These are phyloP conservation scores for Coniochaeta hoffmannii DNA, from an alignment of 2,329 filamentous ascomycete species.

Conservation along the genomic window DNA sequence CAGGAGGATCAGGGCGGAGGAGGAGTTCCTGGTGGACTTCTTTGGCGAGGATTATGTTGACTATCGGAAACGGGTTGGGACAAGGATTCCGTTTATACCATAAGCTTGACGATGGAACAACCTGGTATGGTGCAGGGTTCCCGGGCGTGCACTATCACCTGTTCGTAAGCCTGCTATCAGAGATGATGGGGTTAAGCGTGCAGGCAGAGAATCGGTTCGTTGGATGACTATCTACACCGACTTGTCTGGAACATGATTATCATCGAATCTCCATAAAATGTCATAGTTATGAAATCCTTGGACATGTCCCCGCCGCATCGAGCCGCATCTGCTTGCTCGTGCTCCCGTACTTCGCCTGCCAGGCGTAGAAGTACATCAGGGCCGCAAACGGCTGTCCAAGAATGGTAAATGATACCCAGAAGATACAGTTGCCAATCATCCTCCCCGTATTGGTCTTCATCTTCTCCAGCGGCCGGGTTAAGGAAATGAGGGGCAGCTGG, in stretches of 20 bases:
- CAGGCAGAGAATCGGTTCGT: not conserved
- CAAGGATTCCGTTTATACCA: slow-evolving; percentile 72
- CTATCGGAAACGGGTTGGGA: slow-evolving; percentile 64
- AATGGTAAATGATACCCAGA: slow-evolving; percentile 94
- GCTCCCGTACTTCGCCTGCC: slow-evolving; percentile 95
- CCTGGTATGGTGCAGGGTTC: too few species aligned
- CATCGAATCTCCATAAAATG: not conserved
- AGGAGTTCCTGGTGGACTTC: slow-evolving; percentile 68
- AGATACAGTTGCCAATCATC: slow-evolving; percentile 84
- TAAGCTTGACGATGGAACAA: too few species aligned
- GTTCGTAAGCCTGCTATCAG: too few species aligned
- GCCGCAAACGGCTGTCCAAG: slow-evolving; percentile 92
- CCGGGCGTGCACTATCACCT: too few species aligned
- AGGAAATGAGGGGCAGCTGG: slow-evolving; percentile 78
- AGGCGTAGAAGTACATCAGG: slow-evolving; percentile 93
- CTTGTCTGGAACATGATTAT: not conserved
- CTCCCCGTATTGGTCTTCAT: slow-evolving; percentile 68
- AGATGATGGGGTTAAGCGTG: too few species aligned
- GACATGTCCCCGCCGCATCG: not conserved
- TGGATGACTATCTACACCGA: not conserved
- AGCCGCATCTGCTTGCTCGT: slow-evolving; percentile 41
- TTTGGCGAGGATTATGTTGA: slow-evolving; percentile 75
- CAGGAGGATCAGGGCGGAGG: slow-evolving; percentile 67
- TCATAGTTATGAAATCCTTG: not conserved
- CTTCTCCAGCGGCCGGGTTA: slow-evolving; percentile 74